Evolutionary conservation across 1,284 basidiomycete genomes (phyloP), one percentile per base, ranked within the genome.

Genomic region (Ceratobasidium sp.): DNA sequence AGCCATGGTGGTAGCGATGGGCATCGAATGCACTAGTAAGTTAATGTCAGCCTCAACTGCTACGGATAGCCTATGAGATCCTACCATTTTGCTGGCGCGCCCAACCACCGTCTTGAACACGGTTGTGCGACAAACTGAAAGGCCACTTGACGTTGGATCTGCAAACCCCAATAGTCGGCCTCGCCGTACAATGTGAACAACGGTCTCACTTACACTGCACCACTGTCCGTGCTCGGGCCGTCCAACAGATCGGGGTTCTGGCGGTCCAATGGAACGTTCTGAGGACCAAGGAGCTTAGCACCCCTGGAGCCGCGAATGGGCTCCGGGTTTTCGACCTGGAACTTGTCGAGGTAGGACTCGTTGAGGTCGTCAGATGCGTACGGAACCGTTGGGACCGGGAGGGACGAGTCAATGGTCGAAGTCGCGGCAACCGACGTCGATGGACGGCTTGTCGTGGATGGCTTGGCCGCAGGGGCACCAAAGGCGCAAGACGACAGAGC

Each of bases 61-160:
- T 38, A 78, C 23, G 30, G 33, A 59, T 23, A 10, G 44, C 54
- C 50, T 68, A 75, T 41, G 38, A 50, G 80, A 38, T 79, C 86
- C 59, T 79, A 90, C 91, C 81, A 79, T 92, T 93, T 83, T 93
- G 87, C 81, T 92, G 88, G 73, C 92, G 88, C 54, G 91, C 90
- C 92, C 92, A 93, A 0, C 92, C 92, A 41, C 92, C 92, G 0
- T 89, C 89, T 78, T 90, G 89, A 27, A 94, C 83, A 35, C 91
- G 89, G 81, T 92, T 93, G 83, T 91, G 90, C 77, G 91, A 92
- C 77, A 93, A 83, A 78, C 86, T 85, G 83, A 93, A 92, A 0
- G 92, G 89, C 92, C 92, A 93, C 82, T 93, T 93, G 14, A 90
- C 89, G 80, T 92, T 92, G 7, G 82, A 78, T 14, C 90, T 90